A percentile compares a stretch with the other conserved stretches of the same genome.
Conservation (phyloP, 257 asterid genomes). For the Salvia hispanica region DNA sequence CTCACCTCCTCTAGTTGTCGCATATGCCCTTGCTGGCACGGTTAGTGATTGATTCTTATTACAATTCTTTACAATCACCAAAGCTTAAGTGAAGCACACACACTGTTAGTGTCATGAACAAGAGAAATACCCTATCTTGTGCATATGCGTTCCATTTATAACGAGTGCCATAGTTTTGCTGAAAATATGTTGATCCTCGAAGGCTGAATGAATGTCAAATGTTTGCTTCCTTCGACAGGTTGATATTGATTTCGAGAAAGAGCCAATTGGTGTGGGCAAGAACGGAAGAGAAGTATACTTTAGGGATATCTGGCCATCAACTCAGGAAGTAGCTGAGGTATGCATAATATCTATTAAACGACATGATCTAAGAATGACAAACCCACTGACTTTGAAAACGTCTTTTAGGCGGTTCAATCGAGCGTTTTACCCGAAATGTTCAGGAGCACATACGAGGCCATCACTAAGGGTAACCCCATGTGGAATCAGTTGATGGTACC, state of each 20-base stretch:
- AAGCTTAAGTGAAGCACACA: background rate
- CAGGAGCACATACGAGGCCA: constrained; percentile 85
- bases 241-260: constrained; percentile 87
- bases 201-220: constrained; percentile 1
- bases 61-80: background rate
- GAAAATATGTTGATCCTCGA: background rate
- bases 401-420: constrained; percentile 73
- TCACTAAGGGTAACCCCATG: constrained; percentile 83
- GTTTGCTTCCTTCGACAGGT: constrained; percentile 51
- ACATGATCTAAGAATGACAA: constrained; percentile 1
- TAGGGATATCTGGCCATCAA: constrained; percentile 92
- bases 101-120: background rate
- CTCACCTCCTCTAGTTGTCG: constrained; percentile 97
- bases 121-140: background rate
- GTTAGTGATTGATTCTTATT: constrained; percentile 46
- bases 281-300: constrained; percentile 84
- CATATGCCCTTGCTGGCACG: constrained; percentile 98
- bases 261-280: constrained; percentile 88
- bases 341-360: constrained; percentile 23
- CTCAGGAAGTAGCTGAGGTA: constrained; percentile 91
- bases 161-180: background rate
- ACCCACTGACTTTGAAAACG: constrained; percentile 20
- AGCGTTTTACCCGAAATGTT: constrained; percentile 93
- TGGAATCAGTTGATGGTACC: constrained; percentile 85
- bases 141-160: background rate